Evolutionary conservation across 371 early-diverging fungal genomes (phyloP), one percentile per base, ranked within the genome.

Genomic region (Mortierella sp.): DNA sequence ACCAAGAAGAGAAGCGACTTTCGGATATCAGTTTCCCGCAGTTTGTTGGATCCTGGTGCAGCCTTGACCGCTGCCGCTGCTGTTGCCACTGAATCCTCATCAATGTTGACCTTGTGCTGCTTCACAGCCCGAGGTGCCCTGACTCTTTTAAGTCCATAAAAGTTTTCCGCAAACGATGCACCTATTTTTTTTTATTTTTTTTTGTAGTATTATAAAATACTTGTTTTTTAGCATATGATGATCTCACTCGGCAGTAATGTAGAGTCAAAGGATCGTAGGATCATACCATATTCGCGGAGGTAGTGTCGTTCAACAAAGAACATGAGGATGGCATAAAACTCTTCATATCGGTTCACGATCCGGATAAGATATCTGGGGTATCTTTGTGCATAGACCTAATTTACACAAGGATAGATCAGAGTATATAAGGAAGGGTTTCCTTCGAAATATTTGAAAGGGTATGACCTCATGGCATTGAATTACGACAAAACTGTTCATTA

Each of bases 161-260:
- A 97, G 84, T 94, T 94, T 85, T 97, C 97, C 20, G 97, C 90
- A 85, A 96, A 96, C 16, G 97, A 95, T 1, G 89, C 93, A 51
- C 93, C 94, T 94, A 76, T 32, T 26, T 32, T n/a, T 24, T 3
- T 55, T 1, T 14, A 6, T 45, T 1, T 45, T 1, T 45, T 1
- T 45, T 1, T 20, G 47, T 47, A 20, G 12, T 47, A 10, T 20
- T 10, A 20, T 14, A 14, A 45, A 45, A 45, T 14, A 20, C 12
- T 18, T 10, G 18, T 47, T n/a, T n/a, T n/a, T 39, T 39, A 16
- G 11, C 8, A 10, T 3, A 14, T 43, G 18, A 18, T 43, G 45
- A 8, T 43, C 11, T 18, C 10, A 47, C 14, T 20, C 12, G 20
- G 5, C 18, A 55, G 11, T 28, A 28, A n/a, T n/a, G n/a, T n/a